A percentile compares a stretch with the other conserved stretches of the same genome.
Conservation (phyloP, 176 grass and related monocot genomes). For the Stipa capillata region DNA sequence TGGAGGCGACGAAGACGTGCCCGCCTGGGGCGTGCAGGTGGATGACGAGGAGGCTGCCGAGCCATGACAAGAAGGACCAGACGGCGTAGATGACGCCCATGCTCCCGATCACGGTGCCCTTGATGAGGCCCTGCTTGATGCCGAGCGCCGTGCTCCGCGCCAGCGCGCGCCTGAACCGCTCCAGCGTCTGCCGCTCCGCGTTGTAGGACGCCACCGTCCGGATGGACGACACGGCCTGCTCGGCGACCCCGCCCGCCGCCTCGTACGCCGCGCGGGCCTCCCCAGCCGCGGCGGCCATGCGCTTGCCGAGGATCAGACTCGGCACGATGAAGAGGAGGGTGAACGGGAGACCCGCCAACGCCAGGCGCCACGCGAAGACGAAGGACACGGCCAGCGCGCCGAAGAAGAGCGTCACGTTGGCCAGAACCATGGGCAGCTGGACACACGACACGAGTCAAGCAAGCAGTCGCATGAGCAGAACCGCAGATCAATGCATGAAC, state of each 20-base stretch:
- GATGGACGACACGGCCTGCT: slow-evolving; percentile 55
- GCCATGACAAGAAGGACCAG: slow-evolving; percentile 46
- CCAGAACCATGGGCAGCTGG: slow-evolving; percentile 37
- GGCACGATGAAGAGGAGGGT: slow-evolving; percentile 50
- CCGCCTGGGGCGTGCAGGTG: slow-evolving; percentile 34
- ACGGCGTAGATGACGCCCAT: slow-evolving; percentile 43
- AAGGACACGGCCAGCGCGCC: slow-evolving; percentile 24
- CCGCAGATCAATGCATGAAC: too few species aligned
- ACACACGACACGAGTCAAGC: neutral
- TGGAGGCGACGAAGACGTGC: slow-evolving; percentile 48
- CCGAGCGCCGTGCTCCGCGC: slow-evolving; percentile 37
- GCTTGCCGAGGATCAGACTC: slow-evolving; percentile 32
- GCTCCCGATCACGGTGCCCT: slow-evolving; percentile 49
- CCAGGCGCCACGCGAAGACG: slow-evolving; percentile 44
- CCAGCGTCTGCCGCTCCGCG: slow-evolving; percentile 32
- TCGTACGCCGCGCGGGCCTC: slow-evolving; percentile 32
- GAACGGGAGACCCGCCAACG: slow-evolving; percentile 39
- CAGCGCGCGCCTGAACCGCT: slow-evolving; percentile 33
- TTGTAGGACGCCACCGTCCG: slow-evolving; percentile 37
- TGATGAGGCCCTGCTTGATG: slow-evolving; percentile 44
- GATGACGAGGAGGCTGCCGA: slow-evolving; percentile 48
- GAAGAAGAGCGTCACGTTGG: slow-evolving; percentile 40
- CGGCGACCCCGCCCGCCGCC: slow-evolving; percentile 26
- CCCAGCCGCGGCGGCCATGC: slow-evolving; percentile 14
- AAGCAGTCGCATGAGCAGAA: neutral